Base-by-base conservation (phyloP, 1,284 basidiomycete genomes). In the Trichosporon asahii region DNA sequence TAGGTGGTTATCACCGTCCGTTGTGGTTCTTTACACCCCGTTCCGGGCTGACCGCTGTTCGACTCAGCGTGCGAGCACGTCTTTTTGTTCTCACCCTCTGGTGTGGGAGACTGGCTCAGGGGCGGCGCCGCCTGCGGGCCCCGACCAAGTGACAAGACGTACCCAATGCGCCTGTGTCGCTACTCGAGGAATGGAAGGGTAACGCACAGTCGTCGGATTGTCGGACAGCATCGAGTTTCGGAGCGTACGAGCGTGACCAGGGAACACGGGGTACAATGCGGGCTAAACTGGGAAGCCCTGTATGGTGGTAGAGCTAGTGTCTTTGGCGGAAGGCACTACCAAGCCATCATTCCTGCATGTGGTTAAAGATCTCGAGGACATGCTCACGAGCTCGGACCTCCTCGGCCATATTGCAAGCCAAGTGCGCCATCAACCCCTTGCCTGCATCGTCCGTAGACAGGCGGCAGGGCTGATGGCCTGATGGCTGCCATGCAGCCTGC, bases 1-100 rank as follows among this genome's bases (percentile, higher is more conserved):
- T 53, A 53, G 49, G 49, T 53, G 49, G 49, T 53, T 53, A 53
- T 53, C 49, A 53, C 49, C 49, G 49, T 53, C 49, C 49, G 49
- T 53, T 53, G 49, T 53, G 49, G 49, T 53, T 11, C 11, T 8
- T 53, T 53, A 53, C 49, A 53, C 49, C 49, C 49, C 49, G 49
- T 25, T 53, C 49, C 49, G 49, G 49, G 49, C 49, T 53, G 49
- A 53, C 49, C 49, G 49, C 49, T 53, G 49, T 53, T 53, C 49
- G 49, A 53, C 49, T 53, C 49, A 53, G 49, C 49, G 49, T 53
- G 49, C 49, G 49, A 53, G 49, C 49, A 53, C 49, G 49, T 53
- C 21, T 53, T 53, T 53, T 53, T 53, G 31, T 53, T 53, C n/a
- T 33, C 11, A 33, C 31, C 31, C 11, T 9, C 31, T 9, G 7